Conservation (phyloP, 2,329 filamentous ascomycete species). For the Ambrosiella xylebori region DNA sequence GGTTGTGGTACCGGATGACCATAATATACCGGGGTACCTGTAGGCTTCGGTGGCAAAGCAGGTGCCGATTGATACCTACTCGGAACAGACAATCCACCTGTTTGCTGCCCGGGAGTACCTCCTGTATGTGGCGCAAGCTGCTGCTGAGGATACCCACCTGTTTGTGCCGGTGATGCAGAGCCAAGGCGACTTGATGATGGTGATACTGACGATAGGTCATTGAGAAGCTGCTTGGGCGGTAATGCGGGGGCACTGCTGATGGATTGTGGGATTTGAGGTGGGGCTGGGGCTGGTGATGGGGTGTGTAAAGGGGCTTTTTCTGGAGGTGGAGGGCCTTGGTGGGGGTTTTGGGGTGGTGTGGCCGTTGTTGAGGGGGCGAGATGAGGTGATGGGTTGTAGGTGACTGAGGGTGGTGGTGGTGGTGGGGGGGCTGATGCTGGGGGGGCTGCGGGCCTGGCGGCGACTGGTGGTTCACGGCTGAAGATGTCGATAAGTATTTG, state of each 20-base stretch:
- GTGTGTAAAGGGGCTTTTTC: not conserved
- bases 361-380: constrained; percentile 20
- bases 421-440: not conserved
- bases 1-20: not conserved
- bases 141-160: too few relatives aligned
- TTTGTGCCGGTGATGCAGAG: too few relatives aligned
- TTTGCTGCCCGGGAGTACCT: not conserved
- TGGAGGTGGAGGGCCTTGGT: not conserved
- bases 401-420: constrained; percentile 34
- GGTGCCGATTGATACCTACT: constrained; percentile 30
- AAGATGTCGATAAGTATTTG: constrained; percentile 73
- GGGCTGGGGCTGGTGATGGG: not conserved
- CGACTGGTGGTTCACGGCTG: constrained; percentile 82
- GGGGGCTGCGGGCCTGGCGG: constrained; percentile 32
- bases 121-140: not conserved
- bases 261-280: constrained; percentile 17
- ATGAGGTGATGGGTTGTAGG: not conserved
- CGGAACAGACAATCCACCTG: not conserved
- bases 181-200: too few relatives aligned
- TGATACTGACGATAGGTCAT: not conserved
- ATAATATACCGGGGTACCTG: too few relatives aligned
- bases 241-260: constrained; percentile 17
- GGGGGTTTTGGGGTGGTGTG: constrained; percentile 32
- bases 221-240: constrained; percentile 15
- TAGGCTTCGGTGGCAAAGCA: constrained; percentile 21